Conservation (phyloP, 2,329 filamentous ascomycete species). For the Sporothrix curviconia region DNA sequence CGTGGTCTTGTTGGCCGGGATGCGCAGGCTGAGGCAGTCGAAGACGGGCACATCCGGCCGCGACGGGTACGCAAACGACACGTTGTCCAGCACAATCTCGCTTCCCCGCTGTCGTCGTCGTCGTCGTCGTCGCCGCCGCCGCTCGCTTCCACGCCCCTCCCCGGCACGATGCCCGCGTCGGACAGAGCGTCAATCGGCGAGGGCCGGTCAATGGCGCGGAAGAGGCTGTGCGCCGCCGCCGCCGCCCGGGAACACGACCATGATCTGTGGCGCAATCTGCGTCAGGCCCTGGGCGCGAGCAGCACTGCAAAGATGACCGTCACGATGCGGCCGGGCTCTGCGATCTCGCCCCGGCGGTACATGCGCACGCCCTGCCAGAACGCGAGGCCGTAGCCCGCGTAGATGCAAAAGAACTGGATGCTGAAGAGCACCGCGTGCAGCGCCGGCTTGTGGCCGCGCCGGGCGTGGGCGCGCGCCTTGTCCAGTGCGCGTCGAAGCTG, state of each 20-base stretch:
- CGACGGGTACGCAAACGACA: constrained; percentile 62
- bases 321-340: constrained; percentile 31
- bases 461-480: constrained; percentile 31
- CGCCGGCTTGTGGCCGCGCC: constrained; percentile 35
- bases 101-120: too few species aligned
- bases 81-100: constrained; percentile 54
- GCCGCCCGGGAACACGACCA: constrained; percentile 77
- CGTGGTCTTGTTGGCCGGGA: constrained; percentile 63
- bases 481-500: constrained; percentile 38
- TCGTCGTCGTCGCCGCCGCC: constrained; percentile 43
- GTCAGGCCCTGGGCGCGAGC: constrained; percentile 54
- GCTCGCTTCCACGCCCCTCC: constrained; percentile 35
- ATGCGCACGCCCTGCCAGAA: constrained; percentile 48
- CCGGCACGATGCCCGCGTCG: constrained; percentile 30
- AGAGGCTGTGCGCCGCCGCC: not conserved
- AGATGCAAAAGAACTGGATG: constrained; percentile 42
- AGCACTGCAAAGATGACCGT: constrained; percentile 25
- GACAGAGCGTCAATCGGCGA: constrained; percentile 45
- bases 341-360: constrained; percentile 38
- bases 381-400: constrained; percentile 40
- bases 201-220: constrained; percentile 73
- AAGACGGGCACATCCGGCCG: constrained; percentile 41
- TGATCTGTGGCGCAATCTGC: constrained; percentile 83
- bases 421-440: constrained; percentile 39
- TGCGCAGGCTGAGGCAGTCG: constrained; percentile 43